A percentile compares a stretch with the other conserved stretches of the same genome.
Evolutionary conservation across 2,329 filamentous ascomycete species (phyloP).

Genomic region (Pyricularia pennisetigena): DNA sequence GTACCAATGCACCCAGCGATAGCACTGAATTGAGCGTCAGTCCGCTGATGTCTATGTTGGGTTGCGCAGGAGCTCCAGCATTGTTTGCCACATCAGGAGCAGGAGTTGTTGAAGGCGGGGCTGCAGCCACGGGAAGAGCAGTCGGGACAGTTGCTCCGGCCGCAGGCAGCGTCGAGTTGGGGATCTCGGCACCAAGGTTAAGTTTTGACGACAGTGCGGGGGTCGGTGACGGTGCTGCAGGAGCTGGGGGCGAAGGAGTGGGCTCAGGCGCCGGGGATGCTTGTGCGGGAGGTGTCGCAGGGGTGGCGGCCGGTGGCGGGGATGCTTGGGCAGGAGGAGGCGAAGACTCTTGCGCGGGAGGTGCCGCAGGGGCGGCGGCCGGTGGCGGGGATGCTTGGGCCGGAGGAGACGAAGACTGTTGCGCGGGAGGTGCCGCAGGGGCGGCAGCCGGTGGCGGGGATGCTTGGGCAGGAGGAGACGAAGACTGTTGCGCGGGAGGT

Average conservation of each 20-base stretch:
- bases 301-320: neutral
- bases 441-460: neutral
- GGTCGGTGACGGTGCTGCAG: neutral
- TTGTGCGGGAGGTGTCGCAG: neutral
- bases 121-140: conserved; percentile 12
- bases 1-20: conserved; percentile 30
- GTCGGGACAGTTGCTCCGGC: conserved; percentile 7
- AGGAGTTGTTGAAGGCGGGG: conserved; percentile 11
- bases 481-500: neutral
- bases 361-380: neutral
- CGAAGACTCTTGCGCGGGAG: neutral
- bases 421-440: neutral
- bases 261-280: neutral
- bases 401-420: neutral
- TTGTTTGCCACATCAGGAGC: conserved; percentile 15
- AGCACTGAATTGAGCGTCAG: conserved; percentile 31
- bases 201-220: neutral
- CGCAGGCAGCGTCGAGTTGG: neutral
- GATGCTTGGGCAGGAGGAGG: neutral
- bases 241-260: neutral
- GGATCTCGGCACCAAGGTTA: neutral
- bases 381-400: neutral
- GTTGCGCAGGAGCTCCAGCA: conserved; percentile 11
- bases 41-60: conserved; percentile 27
- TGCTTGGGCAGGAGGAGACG: neutral